Base-by-base conservation (phyloP, 257 asterid genomes). In the Nicotiana attenuata region DNA sequence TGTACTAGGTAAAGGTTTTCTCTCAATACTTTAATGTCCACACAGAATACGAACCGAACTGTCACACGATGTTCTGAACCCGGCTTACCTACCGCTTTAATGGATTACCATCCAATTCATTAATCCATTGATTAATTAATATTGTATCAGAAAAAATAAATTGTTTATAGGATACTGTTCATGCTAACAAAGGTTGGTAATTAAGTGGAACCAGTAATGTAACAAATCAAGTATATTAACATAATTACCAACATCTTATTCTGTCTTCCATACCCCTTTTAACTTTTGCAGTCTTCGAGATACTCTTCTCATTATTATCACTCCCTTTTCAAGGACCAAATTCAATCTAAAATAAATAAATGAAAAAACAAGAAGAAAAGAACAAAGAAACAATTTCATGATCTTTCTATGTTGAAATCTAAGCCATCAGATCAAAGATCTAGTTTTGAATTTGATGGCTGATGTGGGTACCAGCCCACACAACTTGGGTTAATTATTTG, bases 351-450 rank as follows among this genome's bases (percentile, higher is more conserved):
- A 78, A 57, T 1, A 55, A 52, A 77, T 5, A 11, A 7, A 77
- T 11, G 15, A 33, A 50, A 50, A 33, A 55, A n/a, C 1, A 45
- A 24, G 63, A 20, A 81, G 38, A 20, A 28, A 53, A 60, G 31
- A 19, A 57, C 63, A 73, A 73, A 73, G 26, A 73, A n/a, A 8
- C 10, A 29, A 55, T 68, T 71, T 14, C 13, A 57, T 82, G 45
- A 26, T 56, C 45, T n/a, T 71, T 60, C 73, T 4, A 24, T 31
- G 19, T 38, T 60, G 59, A n/a, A 64, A 61, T 82, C 78, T 83
- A 83, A 88, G 85, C 83, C 87, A 77, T 64, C 78, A 84, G 83
- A 86, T 82, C 57, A 76, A 84, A 84, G 81, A 83, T 81, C 84
- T 45, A 78, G 76, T 76, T 83, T 68, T 10, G 17, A 31, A 66